Evolutionary conservation across 2,329 filamentous ascomycete species (phyloP).

Genomic region (Trichoderma atroviride): DNA sequence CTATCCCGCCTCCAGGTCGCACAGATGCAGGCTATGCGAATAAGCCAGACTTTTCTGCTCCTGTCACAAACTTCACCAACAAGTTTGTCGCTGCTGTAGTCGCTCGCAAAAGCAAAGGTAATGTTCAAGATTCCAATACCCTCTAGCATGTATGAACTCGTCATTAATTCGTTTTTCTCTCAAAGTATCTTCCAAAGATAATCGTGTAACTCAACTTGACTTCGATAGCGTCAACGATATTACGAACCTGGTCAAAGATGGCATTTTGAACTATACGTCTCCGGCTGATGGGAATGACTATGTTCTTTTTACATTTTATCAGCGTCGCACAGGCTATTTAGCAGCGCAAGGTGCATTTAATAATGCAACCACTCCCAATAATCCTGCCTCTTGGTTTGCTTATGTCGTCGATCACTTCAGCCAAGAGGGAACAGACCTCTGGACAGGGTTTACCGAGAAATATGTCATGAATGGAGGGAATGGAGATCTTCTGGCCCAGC

Average conservation of each 20-base stretch:
- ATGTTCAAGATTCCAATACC: background rate
- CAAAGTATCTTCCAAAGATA: background rate
- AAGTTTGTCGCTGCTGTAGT: conserved; percentile 13
- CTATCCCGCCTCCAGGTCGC: background rate
- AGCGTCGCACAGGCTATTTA: conserved; percentile 11
- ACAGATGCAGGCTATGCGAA: conserved; percentile 18
- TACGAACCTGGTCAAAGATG: background rate
- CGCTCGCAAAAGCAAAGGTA: conserved; percentile 13
- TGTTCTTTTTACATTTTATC: conserved; percentile 6
- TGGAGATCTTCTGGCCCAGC: background rate
- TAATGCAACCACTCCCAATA: background rate
- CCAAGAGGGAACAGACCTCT: conserved; percentile 10
- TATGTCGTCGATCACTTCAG: conserved; percentile 14
- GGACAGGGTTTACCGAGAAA: conserved; percentile 1
- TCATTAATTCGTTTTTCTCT: background rate
- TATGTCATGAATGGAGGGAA: conserved; percentile 14
- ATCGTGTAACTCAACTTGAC: conserved; percentile 2
- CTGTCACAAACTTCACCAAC: conserved; percentile 5
- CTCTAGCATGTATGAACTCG: background rate
- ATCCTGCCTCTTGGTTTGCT: conserved; percentile 20
- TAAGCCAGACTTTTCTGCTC: conserved; percentile 14
- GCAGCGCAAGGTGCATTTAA: conserved; percentile 15
- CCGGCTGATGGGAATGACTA: background rate
- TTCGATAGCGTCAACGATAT: conserved; percentile 4
- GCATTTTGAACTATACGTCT: background rate